Evolutionary conservation across 768 basidiomycete species (phyloP), one percentile per base, ranked within the genome.

Genomic region (Tremella yokohamensis): DNA sequence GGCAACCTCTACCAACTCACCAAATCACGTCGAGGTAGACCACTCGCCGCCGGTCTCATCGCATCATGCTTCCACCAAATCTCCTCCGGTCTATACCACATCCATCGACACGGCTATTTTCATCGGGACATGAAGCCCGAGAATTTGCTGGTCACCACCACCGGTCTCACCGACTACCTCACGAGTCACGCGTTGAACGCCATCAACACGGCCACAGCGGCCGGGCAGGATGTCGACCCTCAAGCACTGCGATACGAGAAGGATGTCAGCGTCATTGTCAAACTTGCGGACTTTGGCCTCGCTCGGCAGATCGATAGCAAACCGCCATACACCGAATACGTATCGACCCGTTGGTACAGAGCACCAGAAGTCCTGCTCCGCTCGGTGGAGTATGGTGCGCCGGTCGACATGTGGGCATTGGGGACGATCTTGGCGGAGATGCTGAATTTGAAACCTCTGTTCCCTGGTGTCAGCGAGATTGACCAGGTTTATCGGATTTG

Each of bases 81-180:
- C 69, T 85, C 90, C 45, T 80, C 84, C 15, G 96, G 96, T 39
- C 83, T 99, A 37, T 81, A 90, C 70, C 96, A 99, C 77, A 90
- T 97, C 64, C 96, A 99, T 77, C 76, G 81, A 13, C 81, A 86
- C 26, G 96, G 94, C 37, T 99, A 94, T 78, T 99, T 99, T 78
- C 96, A 99, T 78, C 89, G 96, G 49, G 96, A 99, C 77, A 96
- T 99, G 91, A 99, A 99, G 78, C 96, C 96, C 38, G 96, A 99
- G 77, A 99, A 99, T 70, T 87, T 98, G 8, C 84, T 99, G 52
- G 96, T 99, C 68, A 98, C 96, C 16, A 98, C 96, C 1, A 96
- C 91, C 13, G 96, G 96, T 18, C 82, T 94, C 52, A 87, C 88
- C 65, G 90, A 96, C 78, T 99, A 99, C 73, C 84, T 84, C 24